These are phyloP conservation scores for Sanghuangporus baumii DNA, from an alignment of 1,284 basidiomycete genomes.

Conservation along the genomic window DNA sequence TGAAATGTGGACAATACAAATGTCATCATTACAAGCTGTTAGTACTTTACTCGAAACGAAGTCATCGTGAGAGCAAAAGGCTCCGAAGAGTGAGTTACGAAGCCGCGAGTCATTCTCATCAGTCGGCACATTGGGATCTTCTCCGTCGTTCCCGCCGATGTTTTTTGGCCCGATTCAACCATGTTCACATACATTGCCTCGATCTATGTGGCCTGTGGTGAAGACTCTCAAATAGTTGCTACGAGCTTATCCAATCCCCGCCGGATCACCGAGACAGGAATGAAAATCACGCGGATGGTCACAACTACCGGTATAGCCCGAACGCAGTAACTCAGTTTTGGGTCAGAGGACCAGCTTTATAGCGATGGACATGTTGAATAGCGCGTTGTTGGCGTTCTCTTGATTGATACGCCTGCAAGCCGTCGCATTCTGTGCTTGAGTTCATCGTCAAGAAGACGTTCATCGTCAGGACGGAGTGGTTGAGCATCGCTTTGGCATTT, in stretches of 20 bases:
- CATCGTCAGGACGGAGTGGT: neutral
- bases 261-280: neutral
- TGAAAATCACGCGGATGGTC: neutral
- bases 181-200: no score
- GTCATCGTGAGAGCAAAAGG: neutral
- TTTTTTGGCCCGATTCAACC: neutral
- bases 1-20: no score
- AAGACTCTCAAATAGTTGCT: neutral
- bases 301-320: neutral
- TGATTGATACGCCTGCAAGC: neutral
- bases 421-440: neutral
- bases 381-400: neutral
- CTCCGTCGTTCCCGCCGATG: neutral
- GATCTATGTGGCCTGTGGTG: no score
- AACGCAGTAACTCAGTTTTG: neutral
- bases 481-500: neutral
- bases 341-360: neutral
- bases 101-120: neutral
- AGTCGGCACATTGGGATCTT: neutral
- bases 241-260: neutral
- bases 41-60: neutral
- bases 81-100: neutral
- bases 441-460: neutral
- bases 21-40: neutral
- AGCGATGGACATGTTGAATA: neutral